Evolutionary conservation across 306 rosid genomes (phyloP).

Genomic region (Mimosa bimucronata): DNA sequence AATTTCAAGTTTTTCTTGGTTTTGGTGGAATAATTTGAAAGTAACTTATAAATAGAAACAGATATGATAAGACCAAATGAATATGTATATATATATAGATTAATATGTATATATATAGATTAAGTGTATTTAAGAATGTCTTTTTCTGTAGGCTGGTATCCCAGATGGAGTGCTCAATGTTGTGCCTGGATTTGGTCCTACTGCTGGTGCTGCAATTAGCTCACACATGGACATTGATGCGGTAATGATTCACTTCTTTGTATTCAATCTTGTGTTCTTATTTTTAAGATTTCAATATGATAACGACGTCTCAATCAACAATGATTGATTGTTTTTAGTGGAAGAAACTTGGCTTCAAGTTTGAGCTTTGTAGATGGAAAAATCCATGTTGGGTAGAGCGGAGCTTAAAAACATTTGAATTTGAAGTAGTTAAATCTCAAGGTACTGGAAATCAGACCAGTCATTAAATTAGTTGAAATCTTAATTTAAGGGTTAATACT

Average conservation of each 20-base stretch:
- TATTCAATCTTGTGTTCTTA: neutral
- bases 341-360: neutral
- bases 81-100: too few species aligned
- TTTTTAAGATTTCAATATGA: neutral
- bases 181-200: slow-evolving; percentile 72
- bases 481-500: too few species aligned
- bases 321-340: neutral
- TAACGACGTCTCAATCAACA: neutral
- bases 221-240: slow-evolving; percentile 84
- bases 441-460: too few species aligned
- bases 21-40: too few species aligned
- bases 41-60: too few species aligned
- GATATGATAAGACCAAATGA: too few species aligned
- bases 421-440: neutral
- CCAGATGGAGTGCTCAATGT: slow-evolving; percentile 91
- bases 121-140: neutral
- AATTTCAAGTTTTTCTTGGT: too few species aligned
- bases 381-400: neutral
- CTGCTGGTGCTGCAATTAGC: slow-evolving; percentile 78
- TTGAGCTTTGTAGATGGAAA: neutral
- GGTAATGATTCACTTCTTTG: slow-evolving; percentile 1
- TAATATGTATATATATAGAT: neutral
- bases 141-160: slow-evolving; percentile 68
- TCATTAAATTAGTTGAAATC: too few species aligned
- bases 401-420: neutral